A percentile compares a stretch with the other conserved stretches of the same genome.
Evolutionary conservation across 805 yeast species (phyloP).

Genomic region (Ogataea kodamae): DNA sequence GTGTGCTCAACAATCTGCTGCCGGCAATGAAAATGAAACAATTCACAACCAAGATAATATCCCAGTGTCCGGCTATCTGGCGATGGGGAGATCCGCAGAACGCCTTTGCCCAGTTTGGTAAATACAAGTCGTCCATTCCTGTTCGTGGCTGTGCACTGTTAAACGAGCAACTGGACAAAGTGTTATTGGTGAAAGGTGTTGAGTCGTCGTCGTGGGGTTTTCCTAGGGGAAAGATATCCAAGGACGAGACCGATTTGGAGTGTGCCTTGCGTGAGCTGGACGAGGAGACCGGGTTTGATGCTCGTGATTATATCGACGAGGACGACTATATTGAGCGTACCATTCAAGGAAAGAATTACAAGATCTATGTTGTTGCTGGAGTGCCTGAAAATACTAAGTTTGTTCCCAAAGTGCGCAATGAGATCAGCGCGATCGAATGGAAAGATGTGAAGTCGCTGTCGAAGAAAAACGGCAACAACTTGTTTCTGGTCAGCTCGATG

Average conservation of each 20-base stretch:
- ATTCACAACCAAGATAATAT: slow-evolving; percentile 66
- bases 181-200: slow-evolving; percentile 79
- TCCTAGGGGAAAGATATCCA: slow-evolving; percentile 95
- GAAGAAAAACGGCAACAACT: slow-evolving; percentile 32
- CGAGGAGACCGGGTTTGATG: slow-evolving; percentile 93
- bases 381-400: slow-evolving; percentile 77
- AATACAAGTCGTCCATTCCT: slow-evolving; percentile 86
- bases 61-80: slow-evolving; percentile 74
- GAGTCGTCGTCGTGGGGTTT: slow-evolving; percentile 86
- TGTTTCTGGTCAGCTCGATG: slow-evolving; percentile 46
- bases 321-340: slow-evolving; percentile 78
- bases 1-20: slow-evolving; percentile 66
- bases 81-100: slow-evolving; percentile 80
- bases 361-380: slow-evolving; percentile 71
- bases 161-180: slow-evolving; percentile 63
- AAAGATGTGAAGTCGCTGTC: slow-evolving; percentile 47
- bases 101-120: slow-evolving; percentile 74
- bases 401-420: slow-evolving; percentile 80
- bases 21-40: slow-evolving; percentile 76
- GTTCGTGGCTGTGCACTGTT: slow-evolving; percentile 94
- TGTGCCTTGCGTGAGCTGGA: slow-evolving; percentile 91
- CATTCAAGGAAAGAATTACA: slow-evolving; percentile 77
- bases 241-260: slow-evolving; percentile 80
- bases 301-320: slow-evolving; percentile 60
- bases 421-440: slow-evolving; percentile 85